Conservation (phyloP, 805 yeast genomes). For the Komagataella phaffii region DNA sequence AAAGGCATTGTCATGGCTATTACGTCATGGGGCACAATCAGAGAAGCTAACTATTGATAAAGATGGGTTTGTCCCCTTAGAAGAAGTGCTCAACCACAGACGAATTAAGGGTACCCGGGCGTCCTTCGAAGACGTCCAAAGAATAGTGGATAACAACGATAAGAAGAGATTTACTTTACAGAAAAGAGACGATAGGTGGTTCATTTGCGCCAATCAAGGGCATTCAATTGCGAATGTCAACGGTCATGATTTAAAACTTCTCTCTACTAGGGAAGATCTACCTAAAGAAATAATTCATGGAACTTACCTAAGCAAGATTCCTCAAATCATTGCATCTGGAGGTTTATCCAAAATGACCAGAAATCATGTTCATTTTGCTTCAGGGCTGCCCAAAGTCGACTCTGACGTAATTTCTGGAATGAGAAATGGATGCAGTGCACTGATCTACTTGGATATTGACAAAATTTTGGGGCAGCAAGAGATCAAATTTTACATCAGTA, state of each 20-base stretch:
- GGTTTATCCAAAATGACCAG: constrained; percentile 62
- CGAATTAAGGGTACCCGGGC: constrained; percentile 43
- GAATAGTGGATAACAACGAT: constrained; percentile 50
- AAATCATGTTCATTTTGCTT: constrained; percentile 79
- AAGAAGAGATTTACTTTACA: constrained; percentile 57
- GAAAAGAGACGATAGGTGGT: constrained; percentile 13
- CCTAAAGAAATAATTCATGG: constrained; percentile 68
- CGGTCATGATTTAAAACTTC: constrained; percentile 25
- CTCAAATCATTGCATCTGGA: constrained; percentile 31
- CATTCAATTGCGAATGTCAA: constrained; percentile 48
- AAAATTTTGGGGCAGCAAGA: constrained; percentile 27
- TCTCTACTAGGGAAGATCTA: constrained; percentile 22
- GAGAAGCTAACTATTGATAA: constrained; percentile 52
- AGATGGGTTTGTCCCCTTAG: constrained; percentile 52
- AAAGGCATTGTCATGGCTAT: constrained; percentile 58
- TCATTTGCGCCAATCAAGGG: constrained; percentile 88
- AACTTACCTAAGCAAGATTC: constrained; percentile 39
- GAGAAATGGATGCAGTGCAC: constrained; percentile 39
- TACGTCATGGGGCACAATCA: constrained; percentile 75
- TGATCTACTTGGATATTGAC: constrained; percentile 48
- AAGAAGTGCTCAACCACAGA: constrained; percentile 38
- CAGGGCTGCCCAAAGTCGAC: constrained; percentile 28
- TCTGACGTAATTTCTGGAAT: constrained; percentile 57
- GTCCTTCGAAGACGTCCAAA: constrained; percentile 40
- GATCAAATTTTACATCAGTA: constrained; percentile 43